These are phyloP conservation scores for Xanthoceras sorbifolium DNA, from an alignment of 345 rosid genomes.

Conservation along the genomic window DNA sequence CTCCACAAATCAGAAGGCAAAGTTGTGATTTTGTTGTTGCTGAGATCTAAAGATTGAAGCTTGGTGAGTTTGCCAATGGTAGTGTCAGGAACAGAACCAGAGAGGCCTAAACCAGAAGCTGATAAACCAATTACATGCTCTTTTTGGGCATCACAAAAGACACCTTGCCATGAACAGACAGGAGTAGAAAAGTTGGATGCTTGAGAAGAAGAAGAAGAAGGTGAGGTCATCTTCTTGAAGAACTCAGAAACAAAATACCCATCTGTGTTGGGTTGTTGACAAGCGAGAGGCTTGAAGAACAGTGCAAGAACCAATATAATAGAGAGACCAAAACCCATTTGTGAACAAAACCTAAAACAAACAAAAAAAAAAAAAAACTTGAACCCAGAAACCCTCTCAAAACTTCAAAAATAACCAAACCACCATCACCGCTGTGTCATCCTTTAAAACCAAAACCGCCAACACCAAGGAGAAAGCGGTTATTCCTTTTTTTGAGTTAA, in stretches of 20 bases:
- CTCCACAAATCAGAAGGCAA: constrained; percentile 93
- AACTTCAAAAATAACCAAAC: constrained; percentile 12
- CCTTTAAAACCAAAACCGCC: constrained; percentile 20
- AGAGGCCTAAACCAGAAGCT: constrained; percentile 63
- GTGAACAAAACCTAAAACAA: constrained; percentile 19
- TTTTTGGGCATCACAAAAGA: constrained; percentile 57
- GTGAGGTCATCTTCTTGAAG: constrained; percentile 56
- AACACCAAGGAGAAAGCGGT: neutral
- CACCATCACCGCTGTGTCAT: neutral
- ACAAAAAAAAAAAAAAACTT: constrained; percentile 22
- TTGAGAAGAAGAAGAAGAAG: constrained; percentile 27
- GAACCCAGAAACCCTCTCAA: constrained; percentile 19
- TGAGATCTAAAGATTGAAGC: constrained; percentile 77
- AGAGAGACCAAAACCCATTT: constrained; percentile 64
- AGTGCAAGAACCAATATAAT: constrained; percentile 58
- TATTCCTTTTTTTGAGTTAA: neutral
- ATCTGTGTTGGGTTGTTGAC: constrained; percentile 89
- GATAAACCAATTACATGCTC: constrained; percentile 49
- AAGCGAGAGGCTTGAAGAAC: constrained; percentile 50
- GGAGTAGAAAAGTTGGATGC: constrained; percentile 52
- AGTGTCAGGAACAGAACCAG: constrained; percentile 76
- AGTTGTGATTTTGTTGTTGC: constrained; percentile 75
- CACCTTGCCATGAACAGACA: constrained; percentile 76
- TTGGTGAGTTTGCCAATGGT: constrained; percentile 89
- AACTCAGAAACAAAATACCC: constrained; percentile 74